Evolutionary conservation across 2,329 filamentous ascomycete species (phyloP).

Genomic region (Ophiostoma piceae): DNA sequence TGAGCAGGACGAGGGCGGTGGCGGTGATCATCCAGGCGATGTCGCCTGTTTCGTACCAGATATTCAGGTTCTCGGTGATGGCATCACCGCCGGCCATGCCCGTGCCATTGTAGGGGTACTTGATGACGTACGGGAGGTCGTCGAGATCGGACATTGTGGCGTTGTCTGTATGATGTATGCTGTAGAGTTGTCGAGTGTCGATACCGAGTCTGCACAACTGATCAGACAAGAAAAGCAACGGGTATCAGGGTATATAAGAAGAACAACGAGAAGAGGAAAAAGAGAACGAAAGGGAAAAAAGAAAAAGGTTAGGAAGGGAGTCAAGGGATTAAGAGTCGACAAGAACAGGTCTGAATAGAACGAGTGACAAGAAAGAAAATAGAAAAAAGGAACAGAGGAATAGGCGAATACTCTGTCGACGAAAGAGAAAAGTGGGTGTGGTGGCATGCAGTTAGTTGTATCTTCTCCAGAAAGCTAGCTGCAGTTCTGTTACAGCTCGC

Average conservation of each 20-base stretch:
- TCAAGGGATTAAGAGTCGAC: neutral
- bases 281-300: neutral
- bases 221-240: neutral
- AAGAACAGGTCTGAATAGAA: neutral
- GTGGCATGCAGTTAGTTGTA: neutral
- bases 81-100: slow-evolving; percentile 44
- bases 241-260: neutral
- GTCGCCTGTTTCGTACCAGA: slow-evolving; percentile 75
- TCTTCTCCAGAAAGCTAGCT: neutral
- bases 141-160: slow-evolving; percentile 41
- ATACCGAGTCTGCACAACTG: no score
- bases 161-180: neutral
- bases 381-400: neutral
- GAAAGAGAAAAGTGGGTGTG: slow-evolving; percentile 5
- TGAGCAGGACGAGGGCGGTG: slow-evolving; percentile 78
- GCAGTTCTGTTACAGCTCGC: neutral
- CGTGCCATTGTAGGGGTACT: slow-evolving; percentile 60
- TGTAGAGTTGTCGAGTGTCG: neutral
- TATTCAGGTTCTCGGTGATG: slow-evolving; percentile 66
- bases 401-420: neutral
- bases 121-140: slow-evolving; percentile 41
- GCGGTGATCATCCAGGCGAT: slow-evolving; percentile 78
- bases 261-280: neutral
- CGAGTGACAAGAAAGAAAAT: neutral
- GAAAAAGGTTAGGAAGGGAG: neutral